Base-by-base conservation (phyloP, 306 rosid species). In the Senna siamea region DNA sequence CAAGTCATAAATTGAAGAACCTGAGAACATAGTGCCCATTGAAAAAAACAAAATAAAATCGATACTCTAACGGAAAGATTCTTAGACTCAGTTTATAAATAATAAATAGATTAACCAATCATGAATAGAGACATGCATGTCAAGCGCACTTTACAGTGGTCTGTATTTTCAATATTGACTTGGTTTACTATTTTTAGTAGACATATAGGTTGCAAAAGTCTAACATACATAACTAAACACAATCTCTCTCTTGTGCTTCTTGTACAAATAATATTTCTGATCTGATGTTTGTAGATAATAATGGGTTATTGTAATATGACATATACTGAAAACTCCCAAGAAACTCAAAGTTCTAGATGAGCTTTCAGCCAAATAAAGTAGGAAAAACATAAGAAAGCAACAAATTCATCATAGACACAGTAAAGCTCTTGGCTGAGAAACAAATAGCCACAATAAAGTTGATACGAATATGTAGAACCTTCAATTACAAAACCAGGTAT, bases 31-130 rank as follows among this genome's bases (percentile, higher is more conserved):
- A 19, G 51, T 20, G 37, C 34, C 67, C 61, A 43, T 63, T 9
- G 10, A 12, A 53, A 40, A n/a, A 20, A 78, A 65, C 35, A 74
- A 78, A 65, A 69, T 69, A 55, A 47, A 65, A 53, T 19, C 22
- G 18, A 8, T 17, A 62, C 30, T 9, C 30, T 37, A 9, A 15
- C 2, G 17, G 46, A 34, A 11, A n/a, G 2, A 32, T 32, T n/a
- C 46, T 34, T 10, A 15, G 22, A 34, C 23, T 34, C 23, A 1
- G 6, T 59, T 32, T 32, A 32, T 6, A 32, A n/a, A 59, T 6
- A 20, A 59, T 3, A 32, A 15, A 19, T 28, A 59, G 7, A 59
- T 28, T 12, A 2, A 13, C 9, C 62, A 56, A 56, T 26, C 23
- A 56, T 28, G 18, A 5, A 12, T 28, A 2, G 15, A 20, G 2